Conservation (phyloP, 2,329 filamentous ascomycete genomes). For the Verticillium zaregamsianum region DNA sequence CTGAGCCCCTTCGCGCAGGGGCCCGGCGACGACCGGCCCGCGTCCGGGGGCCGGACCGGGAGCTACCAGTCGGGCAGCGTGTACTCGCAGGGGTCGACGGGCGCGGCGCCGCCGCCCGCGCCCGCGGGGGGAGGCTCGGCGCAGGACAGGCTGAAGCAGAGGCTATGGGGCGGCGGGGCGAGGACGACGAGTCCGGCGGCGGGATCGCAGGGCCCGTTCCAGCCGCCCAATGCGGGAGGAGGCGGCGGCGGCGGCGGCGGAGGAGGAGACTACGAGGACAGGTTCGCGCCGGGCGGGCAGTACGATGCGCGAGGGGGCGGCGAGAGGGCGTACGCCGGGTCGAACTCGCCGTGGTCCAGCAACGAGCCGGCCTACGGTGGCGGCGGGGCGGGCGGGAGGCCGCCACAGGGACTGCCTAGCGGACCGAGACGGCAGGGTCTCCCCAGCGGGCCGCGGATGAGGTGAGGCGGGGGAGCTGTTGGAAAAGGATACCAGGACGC, state of each 20-base stretch:
- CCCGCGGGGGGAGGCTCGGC: constrained; percentile 51
- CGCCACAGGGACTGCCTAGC: constrained; percentile 37
- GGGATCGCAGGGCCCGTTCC: constrained; percentile 37
- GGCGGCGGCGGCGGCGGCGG: constrained; percentile 17
- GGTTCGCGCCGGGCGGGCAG: constrained; percentile 40
- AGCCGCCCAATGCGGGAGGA: constrained; percentile 30
- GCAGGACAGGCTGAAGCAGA: constrained; percentile 77
- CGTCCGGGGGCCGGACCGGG: constrained; percentile 69
- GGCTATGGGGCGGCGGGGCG: constrained; percentile 65
- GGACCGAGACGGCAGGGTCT: constrained; percentile 34
- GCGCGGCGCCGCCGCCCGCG: constrained; percentile 28
- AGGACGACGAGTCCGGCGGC: constrained; percentile 52
- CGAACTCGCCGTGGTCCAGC: constrained; percentile 44
- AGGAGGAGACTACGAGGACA: constrained; percentile 36
- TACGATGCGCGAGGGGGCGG: constrained; percentile 30
- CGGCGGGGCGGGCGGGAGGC: constrained; percentile 25
- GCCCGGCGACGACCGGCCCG: constrained; percentile 45
- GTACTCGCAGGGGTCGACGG: constrained; percentile 22
- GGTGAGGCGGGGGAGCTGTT: constrained; percentile 23
- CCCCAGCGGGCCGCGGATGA: constrained; percentile 32
- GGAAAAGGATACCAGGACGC: constrained; percentile 9
- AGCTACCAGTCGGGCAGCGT: constrained; percentile 61
- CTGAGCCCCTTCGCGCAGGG: constrained; percentile 26
- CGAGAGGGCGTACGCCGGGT: constrained; percentile 36
- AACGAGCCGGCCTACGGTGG: constrained; percentile 34